Evolutionary conservation across 345 rosid genomes (phyloP).

Genomic region (Raphanus sativus): DNA sequence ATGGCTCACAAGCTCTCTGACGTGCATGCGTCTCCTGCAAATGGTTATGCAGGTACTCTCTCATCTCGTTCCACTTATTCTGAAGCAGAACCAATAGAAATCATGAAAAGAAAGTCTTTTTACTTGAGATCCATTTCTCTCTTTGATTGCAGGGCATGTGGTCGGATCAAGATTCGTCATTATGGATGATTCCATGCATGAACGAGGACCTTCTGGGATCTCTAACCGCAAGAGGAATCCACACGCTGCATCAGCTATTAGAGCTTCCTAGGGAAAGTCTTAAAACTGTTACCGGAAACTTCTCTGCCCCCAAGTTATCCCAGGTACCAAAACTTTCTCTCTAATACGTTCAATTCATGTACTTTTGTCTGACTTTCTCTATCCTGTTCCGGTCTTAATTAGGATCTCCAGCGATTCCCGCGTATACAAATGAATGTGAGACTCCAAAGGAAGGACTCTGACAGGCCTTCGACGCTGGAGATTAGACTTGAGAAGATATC

Average conservation of each 20-base stretch:
- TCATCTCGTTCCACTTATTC: neutral
- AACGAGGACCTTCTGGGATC: constrained; percentile 52
- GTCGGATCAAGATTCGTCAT: constrained; percentile 70
- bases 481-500: constrained; percentile 71
- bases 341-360: neutral
- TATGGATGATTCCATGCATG: constrained; percentile 96
- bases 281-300: constrained; percentile 58
- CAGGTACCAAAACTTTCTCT: constrained; percentile 55
- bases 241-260: constrained; percentile 66
- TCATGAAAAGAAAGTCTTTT: neutral
- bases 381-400: constrained; percentile 8
- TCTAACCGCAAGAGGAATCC: constrained; percentile 56
- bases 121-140: constrained; percentile 11
- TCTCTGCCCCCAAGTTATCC: constrained; percentile 49
- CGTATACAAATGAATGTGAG: constrained; percentile 60
- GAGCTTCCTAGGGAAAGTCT: constrained; percentile 61
- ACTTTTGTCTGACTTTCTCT: constrained; percentile 5
- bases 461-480: constrained; percentile 45
- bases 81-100: neutral
- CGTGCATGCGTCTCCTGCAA: constrained; percentile 96
- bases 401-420: constrained; percentile 89
- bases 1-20: constrained; percentile 89
- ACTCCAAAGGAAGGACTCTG: constrained; percentile 54
- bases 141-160: constrained; percentile 66
- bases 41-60: constrained; percentile 93